Percentiles rank a stretch among this genome's conserved stretches.
These are phyloP conservation scores for Cucurbita moschata DNA, from an alignment of 306 rosid species.

Conservation along the genomic window DNA sequence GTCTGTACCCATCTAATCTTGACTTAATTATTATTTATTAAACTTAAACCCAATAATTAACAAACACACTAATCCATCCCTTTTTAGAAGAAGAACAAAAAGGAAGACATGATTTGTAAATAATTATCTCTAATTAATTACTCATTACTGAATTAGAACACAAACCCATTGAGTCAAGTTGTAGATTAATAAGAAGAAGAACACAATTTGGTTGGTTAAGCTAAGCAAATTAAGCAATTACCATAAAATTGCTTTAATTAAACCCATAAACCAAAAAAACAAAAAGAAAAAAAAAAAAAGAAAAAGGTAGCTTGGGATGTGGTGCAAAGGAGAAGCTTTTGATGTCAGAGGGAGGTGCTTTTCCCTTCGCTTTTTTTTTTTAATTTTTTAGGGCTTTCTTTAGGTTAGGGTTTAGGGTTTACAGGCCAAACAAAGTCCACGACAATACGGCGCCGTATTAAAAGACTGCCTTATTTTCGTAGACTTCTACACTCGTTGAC, in stretches of 20 bases:
- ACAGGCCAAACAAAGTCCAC: not conserved
- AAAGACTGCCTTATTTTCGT: constrained; percentile 1
- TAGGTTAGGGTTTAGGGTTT: not conserved
- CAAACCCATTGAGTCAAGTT: not conserved
- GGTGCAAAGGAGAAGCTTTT: not conserved
- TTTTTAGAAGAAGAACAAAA: not conserved
- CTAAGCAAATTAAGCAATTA: not conserved
- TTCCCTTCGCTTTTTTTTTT: not conserved
- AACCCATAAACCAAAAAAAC: not conserved
- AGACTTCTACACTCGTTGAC: not conserved
- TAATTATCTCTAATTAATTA: not conserved
- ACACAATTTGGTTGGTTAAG: not conserved
- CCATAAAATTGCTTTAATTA: not conserved
- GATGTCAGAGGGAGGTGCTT: not conserved
- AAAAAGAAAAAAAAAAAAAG: not conserved
- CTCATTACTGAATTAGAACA: not conserved
- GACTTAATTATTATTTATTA: not conserved
- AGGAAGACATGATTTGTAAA: not conserved
- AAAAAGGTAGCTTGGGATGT: no score
- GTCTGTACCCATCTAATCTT: not conserved
- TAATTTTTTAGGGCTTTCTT: not conserved
- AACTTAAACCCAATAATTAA: not conserved
- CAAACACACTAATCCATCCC: not conserved
- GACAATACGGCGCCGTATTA: constrained; percentile 8
- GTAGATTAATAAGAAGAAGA: not conserved